Base-by-base conservation (phyloP, 139 green algal genomes). In the Coelastrella sp. region DNA sequence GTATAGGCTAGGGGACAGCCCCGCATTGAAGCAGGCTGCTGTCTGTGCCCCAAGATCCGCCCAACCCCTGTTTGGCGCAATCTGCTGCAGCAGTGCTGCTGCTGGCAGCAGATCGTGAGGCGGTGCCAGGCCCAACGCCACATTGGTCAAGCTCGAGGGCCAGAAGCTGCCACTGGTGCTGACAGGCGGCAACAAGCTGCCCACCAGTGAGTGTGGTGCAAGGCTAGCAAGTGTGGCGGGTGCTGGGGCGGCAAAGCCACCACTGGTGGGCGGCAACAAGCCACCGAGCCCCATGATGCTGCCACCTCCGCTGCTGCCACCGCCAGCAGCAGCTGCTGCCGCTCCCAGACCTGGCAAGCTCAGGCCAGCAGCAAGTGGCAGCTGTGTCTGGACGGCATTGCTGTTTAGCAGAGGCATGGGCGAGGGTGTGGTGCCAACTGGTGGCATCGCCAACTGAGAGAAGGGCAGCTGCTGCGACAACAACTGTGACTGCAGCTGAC, bases 11-110 rank as follows among this genome's bases (percentile, higher is more conserved):
- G 85, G 85, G 16, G 20, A 65, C 7, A 90, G 56, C 8, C 85
- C 85, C 19, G 85, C 85, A 56, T 90, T 20, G 85, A 90, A 90
- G 16, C 54, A 66, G 17, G 85, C 85, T 13, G 85, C 85, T 20
- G 85, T 90, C 58, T 73, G 56, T 7, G 85, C 74, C 47, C 85
- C 85, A 8, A 90, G 73, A 58, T 90, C 85, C 5, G 73, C 73
- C 85, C 85, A 90, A 4, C 73, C 71, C 11, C 57, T 47, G 73
- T 90, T 56, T 5, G 73, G 85, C 59, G 84, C 57, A 17, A 88
- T 59, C 22, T 78, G 65, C 65, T 77, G 65, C 82, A 87, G 19
- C 32, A 78, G 7, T 8, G 65, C 82, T 47, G 82, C 64, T 64
- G 68, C 83, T 80, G 83, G 83, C 83, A 88, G 83, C 83, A 81